Evolutionary conservation across 805 yeast species (phyloP), one percentile per base, ranked within the genome.

Genomic region (Blastobotrys mokoenaii): DNA sequence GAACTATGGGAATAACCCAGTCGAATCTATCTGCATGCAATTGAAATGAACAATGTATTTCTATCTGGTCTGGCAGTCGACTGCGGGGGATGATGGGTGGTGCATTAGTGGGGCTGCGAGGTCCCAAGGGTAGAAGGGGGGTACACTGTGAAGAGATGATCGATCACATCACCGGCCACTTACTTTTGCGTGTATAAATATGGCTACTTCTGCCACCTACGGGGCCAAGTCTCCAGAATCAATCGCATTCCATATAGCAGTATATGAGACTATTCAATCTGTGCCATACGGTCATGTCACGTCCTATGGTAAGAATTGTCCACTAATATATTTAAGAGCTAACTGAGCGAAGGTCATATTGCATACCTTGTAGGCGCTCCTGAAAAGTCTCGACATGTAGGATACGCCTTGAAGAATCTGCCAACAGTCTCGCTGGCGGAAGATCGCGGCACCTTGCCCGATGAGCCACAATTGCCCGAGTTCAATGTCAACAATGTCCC

Each of bases 371-470:
- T 82, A 0, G 73, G 71, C 27, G 67, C 72, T 41, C 93, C 95
- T 0, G 72, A 67, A 41, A 80, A 82, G 51, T 71, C 93, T 1
- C 67, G 95, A 4, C 87, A 77, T 48, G 93, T 84, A 1, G 95
- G 95, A 0, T 72, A 73, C 29, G 75, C 88, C 0, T 64, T 84
- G 48, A 84, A 84, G 60, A 66, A 73, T 40, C 66, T 77, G 11
- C 69, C 71, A 29, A 54, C 34, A 5, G 25, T 16, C n/a, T 25
- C 40, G 16, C 15, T n/a, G 9, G 51, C 14, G 4, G 16, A 22
- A 14, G 40, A 37, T 6, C 10, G 30, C 11, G 49, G 44, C 7
- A 41, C 49, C 44, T 8, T 22, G 27, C 39, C 46, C 2, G 45
- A 33, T n/a, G 51, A 48, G 4, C 4, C 46, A 46, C 10, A 40